These are phyloP conservation scores for Starmerella roubikii DNA, from an alignment of 805 yeast genomes.

Conservation along the genomic window DNA sequence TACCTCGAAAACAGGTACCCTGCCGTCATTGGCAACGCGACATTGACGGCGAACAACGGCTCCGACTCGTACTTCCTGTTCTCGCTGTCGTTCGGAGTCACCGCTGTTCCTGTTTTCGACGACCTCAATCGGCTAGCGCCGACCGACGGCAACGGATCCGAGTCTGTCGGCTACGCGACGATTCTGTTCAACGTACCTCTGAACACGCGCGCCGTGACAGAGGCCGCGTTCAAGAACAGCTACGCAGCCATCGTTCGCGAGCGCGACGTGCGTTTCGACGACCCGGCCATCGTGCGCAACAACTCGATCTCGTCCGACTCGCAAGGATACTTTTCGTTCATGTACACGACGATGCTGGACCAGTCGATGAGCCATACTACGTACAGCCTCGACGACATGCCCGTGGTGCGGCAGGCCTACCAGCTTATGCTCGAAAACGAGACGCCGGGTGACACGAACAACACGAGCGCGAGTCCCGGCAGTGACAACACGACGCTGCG, in stretches of 20 bases:
- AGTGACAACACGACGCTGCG: no score
- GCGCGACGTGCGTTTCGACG: background rate
- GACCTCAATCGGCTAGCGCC: background rate
- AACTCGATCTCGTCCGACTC: no score
- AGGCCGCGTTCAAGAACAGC: background rate
- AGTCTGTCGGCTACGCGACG: conserved; percentile 5
- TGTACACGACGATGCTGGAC: no score
- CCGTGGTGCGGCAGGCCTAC: no score
- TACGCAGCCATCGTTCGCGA: background rate
- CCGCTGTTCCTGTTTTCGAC: background rate
- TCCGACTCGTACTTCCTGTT: background rate
- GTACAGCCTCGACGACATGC: no score
- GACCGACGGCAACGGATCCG: background rate
- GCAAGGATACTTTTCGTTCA: no score
- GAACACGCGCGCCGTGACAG: background rate
- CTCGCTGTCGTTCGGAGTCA: conserved; percentile 3
- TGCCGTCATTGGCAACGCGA: conserved; percentile 6
- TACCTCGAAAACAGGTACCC: background rate
- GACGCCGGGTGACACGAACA: no score
- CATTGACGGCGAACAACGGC: background rate
- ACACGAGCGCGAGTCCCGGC: no score
- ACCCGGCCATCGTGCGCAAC: no score
- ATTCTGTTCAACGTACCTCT: background rate
- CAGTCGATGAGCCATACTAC: no score
- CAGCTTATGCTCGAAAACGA: no score